Base-by-base conservation (phyloP, 2,329 filamentous ascomycete species). In the Thermochaetoides dissita region DNA sequence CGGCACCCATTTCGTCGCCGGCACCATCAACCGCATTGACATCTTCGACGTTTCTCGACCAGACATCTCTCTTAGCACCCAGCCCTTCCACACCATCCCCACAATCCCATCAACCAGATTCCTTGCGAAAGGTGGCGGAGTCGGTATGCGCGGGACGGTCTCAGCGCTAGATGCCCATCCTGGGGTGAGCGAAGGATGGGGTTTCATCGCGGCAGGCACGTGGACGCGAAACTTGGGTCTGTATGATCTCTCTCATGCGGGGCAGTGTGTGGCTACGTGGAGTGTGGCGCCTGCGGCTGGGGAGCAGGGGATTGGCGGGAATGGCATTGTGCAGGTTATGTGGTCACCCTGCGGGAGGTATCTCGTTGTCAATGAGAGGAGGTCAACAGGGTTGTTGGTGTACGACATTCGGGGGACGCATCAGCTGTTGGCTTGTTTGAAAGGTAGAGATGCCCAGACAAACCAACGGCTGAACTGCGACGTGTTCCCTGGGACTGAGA, bases 261-360 rank as follows among this genome's bases (percentile, higher is more conserved):
- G 72, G 7, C 60, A 66, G 10, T 71, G 70, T 30, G 65, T 74
- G 7, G 69, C 74, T 2, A 74, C 72, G 31, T 81, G 76, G 76
- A 63, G 64, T 41, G 62, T 86, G 43, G 66, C 69, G 34, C 64
- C 63, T 8, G 71, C 72, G 28, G 70, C 73, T 42, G 73, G 69
- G 51, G 60, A 67, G 46, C 49, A 49, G 0, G 53, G 57, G 3
- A 63, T 77, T 47, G 68, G 69, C 8, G 79, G 82, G 30, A 69
- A 73, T 46, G 83, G 81, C 41, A 74, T 81, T 17, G 60, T 68
- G 9, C 75, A 81, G 57, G 67, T 70, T 1, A 49, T 65, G 5
- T 81, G 77, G 77, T 79, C 74, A 47, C 68, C 69, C 0, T 80
- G 76, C 48, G 77, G 76, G 6, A 64, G 73, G 34, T 81, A 81